phyloP scores from a whole-genome alignment of 495 filamentous ascomycete genomes.

The Trichoderma virens region DNA sequence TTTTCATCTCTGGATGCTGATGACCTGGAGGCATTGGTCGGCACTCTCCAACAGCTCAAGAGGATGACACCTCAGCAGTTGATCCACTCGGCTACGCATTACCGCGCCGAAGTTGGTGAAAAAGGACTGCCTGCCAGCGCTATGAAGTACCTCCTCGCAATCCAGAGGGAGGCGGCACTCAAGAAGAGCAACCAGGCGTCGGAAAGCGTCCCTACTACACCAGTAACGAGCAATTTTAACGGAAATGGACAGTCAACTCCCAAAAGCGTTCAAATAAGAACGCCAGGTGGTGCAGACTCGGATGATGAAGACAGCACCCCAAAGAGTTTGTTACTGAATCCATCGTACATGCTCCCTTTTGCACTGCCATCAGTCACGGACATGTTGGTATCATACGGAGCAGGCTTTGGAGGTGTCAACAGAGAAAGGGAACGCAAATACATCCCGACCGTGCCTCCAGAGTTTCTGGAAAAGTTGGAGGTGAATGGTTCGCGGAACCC shows the following conservation, averaged over 20 bases:
- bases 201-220: conserved; percentile 32
- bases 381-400: conserved; percentile 92
- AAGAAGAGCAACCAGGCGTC: conserved; percentile 37
- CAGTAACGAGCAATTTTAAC: conserved; percentile 27
- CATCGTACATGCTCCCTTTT: conserved; percentile 89
- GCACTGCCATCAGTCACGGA: conserved; percentile 90
- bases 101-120: conserved; percentile 91
- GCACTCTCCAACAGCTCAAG: conserved; percentile 80
- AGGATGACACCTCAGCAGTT: conserved; percentile 78
- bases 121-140: conserved; percentile 80
- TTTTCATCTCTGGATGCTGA: conserved; percentile 89
- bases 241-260: conserved; percentile 22
- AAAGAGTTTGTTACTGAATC: conserved; percentile 72
- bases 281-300: conserved; percentile 13
- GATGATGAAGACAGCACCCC: conserved; percentile 54
- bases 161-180: conserved; percentile 65
- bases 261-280: conserved; percentile 21
- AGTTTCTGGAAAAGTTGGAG: conserved; percentile 88
- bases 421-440: conserved; percentile 89
- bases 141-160: conserved; percentile 71
- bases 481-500: conserved; percentile 31
- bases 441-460: conserved; percentile 89
- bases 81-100: conserved; percentile 87
- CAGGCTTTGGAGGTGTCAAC: conserved; percentile 89
- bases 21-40: conserved; percentile 75